Base-by-base conservation (phyloP, 192 early-diverging fungal genomes). In the Chytriomyces sp. region DNA sequence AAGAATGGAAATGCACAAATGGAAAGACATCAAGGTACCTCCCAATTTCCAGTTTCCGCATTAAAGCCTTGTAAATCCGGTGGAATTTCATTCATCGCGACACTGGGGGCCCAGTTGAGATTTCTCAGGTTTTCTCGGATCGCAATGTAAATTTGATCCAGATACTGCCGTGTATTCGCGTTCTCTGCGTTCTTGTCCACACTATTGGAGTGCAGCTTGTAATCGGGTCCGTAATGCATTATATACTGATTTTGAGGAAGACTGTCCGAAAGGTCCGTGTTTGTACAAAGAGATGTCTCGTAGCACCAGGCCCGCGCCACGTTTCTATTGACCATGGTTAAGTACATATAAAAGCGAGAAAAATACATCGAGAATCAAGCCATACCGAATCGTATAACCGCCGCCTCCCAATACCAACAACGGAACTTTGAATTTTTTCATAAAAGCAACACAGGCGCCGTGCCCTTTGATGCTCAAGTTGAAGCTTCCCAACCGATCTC, bases 381-480 rank as follows among this genome's bases (percentile, higher is more conserved):
- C 16, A 20, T 11, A 68, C 67, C 96, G 89, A 80, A 98, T 95
- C 0, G 97, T 99, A 78, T 99, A 99, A 11, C 97, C 97, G 23
- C 97, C 97, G 23, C 97, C 97, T 28, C 97, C 97, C 1, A 98
- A 85, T 45, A 97, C 91, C 26, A 99, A 79, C 85, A 97, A 88
- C 28, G 97, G 97, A 20, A 99, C 80, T 64, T 94, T 92, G 81
- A 97, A 95, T 7, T 82, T 87, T 63, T 95, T 96, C 75, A 98
- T 92, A 86, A 94, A 98, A 62, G 89, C 89, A 6, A 98, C 95
- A 79, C 97, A 99, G 68, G 91, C 90, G 24, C 94, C 97, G 69
- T 99, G 97, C 1, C 97, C 97, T 20, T 90, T 86, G 88, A 97
- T 95, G 43, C 92, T 94, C 24, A 99, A 84, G 77, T 98, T 98